Evolutionary conservation across 306 rosid genomes (phyloP), one percentile per base, ranked within the genome.

Genomic region (Acmispon strigosus): DNA sequence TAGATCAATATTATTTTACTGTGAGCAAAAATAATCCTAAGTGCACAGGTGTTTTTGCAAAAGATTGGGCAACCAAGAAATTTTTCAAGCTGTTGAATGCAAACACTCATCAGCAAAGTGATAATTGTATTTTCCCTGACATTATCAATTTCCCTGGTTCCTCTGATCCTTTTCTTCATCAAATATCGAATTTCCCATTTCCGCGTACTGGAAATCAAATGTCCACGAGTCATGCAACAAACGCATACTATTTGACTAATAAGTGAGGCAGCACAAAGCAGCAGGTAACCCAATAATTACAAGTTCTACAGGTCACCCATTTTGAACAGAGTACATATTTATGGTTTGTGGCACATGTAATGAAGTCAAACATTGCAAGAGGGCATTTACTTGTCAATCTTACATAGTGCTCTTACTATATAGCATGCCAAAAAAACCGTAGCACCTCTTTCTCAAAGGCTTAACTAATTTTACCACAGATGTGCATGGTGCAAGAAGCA

Each of bases 101-200:
- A 54, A 29, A 18, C 18, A 65, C 29, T 59, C 29, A 36, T 49
- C 22, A 32, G 12, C 10, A 34, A 32, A 29, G 42, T 32, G 59
- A 49, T 15, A 19, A 32, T 13, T 48, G 39, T 10, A 42, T 41
- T 7, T 24, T 45, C 10, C 47, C 63, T 11, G 11, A 62, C 45
- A 41, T 20, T 10, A 63, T 20, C 57, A 69, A 11, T 14, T 54
- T 29, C 36, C 59, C 51, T 1, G 14, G 50, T 66, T 62, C 62
- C 45, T 66, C 18, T n/a, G 61, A n/a, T 57, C 57, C 74, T 34
- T n/a, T 43, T 34, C 29, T 22, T 19, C 42, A 18, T 6, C 45
- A 22, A 65, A 75, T 59, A 66, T 19, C 34, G 22, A 14, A 49
- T 61, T 39, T 48, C 55, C 78, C 54, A 62, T 57, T 24, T 69